A percentile compares a stretch with the other conserved stretches of the same genome.
Conservation (phyloP, 177 flowering plant genomes). For the Vitis hybrid region DNA sequence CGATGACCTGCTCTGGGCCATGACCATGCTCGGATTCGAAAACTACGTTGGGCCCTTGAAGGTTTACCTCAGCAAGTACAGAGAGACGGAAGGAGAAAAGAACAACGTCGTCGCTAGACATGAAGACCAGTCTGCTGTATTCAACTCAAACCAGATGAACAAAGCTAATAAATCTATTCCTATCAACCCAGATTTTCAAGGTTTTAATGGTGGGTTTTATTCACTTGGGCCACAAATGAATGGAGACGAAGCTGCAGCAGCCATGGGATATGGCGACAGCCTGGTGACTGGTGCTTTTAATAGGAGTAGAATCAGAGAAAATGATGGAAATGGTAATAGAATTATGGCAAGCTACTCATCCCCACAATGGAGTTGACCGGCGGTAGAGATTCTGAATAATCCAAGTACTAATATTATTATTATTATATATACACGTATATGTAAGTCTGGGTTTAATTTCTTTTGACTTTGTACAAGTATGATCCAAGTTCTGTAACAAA, state of each 20-base stretch:
- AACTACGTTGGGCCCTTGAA: conserved; percentile 42
- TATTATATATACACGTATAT: too few species aligned
- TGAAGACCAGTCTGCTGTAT: conserved; percentile 25
- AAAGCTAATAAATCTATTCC: background rate
- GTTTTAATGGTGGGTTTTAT: conserved; percentile 23
- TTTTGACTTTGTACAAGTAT: too few species aligned
- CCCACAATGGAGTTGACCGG: conserved; percentile 14
- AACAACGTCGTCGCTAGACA: conserved; percentile 21
- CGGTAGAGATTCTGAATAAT: conserved; percentile 15
- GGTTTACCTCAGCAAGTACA: conserved; percentile 36
- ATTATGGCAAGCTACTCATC: conserved; percentile 11
- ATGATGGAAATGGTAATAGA: conserved; percentile 13
- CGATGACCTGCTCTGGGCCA: conserved; percentile 55
- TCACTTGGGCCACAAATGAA: conserved; percentile 10
- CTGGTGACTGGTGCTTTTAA: conserved; percentile 5
- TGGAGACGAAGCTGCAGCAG: conserved; percentile 6
- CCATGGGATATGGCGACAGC: conserved; percentile 15
- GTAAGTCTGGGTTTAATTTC: too few species aligned
- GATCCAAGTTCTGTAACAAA: too few species aligned
- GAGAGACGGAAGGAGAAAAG: conserved; percentile 46
- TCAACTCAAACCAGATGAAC: background rate
- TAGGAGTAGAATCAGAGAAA: conserved; percentile 5
- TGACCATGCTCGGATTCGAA: conserved; percentile 51
- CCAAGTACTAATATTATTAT: too few species aligned
- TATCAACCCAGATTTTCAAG: background rate